Evolutionary conservation across 2,329 filamentous ascomycete species (phyloP).

Genomic region (Aspergillus brasiliensis): DNA sequence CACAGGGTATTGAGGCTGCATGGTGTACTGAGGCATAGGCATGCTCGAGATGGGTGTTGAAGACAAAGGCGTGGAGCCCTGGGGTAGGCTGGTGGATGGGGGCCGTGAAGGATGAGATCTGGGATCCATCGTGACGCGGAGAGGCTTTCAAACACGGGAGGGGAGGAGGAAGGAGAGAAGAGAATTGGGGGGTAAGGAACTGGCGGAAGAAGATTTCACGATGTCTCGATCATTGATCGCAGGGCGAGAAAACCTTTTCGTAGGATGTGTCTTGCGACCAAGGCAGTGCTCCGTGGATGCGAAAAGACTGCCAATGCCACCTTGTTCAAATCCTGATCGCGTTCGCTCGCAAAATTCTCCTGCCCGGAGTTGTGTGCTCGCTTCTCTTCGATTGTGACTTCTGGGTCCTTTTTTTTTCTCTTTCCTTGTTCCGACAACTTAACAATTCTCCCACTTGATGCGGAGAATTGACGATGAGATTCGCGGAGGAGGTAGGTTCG

Average conservation of each 20-base stretch:
- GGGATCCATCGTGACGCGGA: slow-evolving; percentile 42
- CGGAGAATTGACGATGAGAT: slow-evolving; percentile 21
- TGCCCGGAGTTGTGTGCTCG: slow-evolving; percentile 16
- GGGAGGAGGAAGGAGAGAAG: slow-evolving; percentile 14
- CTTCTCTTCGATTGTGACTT: slow-evolving; percentile 11
- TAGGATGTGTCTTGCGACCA: slow-evolving; percentile 18
- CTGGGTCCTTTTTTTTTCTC: slow-evolving; percentile 18
- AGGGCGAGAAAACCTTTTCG: slow-evolving; percentile 21
- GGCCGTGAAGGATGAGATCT: slow-evolving; percentile 47
- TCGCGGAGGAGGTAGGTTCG: slow-evolving; percentile 12
- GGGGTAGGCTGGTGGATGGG: slow-evolving; percentile 48
- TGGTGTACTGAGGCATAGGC: slow-evolving; percentile 51
- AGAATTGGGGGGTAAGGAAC: slow-evolving; percentile 10
- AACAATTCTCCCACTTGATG: slow-evolving; percentile 13
- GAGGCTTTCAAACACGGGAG: slow-evolving; percentile 18
- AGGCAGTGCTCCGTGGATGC: slow-evolving; percentile 9
- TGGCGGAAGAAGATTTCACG: slow-evolving; percentile 31
- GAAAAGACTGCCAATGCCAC: slow-evolving; percentile 18
- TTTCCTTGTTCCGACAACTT: slow-evolving; percentile 19
- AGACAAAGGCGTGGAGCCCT: slow-evolving; percentile 47
- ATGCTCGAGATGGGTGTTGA: slow-evolving; percentile 49
- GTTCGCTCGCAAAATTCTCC: slow-evolving; percentile 9
- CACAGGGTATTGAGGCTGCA: slow-evolving; percentile 48
- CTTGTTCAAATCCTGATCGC: slow-evolving; percentile 14
- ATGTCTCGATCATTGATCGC: slow-evolving; percentile 40